Conservation (phyloP, 768 basidiomycete species). For the Naganishia kalamii region DNA sequence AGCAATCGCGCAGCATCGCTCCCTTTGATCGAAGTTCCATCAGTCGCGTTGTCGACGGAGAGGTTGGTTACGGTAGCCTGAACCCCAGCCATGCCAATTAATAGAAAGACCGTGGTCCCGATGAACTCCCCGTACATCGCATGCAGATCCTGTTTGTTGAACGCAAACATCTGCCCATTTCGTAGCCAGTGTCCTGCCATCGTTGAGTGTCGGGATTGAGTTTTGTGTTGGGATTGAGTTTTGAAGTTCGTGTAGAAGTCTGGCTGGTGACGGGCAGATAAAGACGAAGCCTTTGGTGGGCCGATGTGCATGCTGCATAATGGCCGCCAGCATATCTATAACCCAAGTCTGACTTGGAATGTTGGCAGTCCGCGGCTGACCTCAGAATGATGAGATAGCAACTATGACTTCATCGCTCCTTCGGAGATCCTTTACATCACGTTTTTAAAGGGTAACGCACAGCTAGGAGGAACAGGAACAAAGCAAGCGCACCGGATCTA, state of each 20-base stretch:
- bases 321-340: neutral
- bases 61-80: constrained; percentile 34
- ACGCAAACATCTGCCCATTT: neutral
- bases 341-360: neutral
- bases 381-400: neutral
- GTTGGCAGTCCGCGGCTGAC: neutral
- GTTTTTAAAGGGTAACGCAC: no score
- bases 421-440: no score
- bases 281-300: neutral
- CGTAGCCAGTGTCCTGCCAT: constrained; percentile 10
- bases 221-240: neutral
- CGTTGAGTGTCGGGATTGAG: neutral
- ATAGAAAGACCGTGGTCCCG: constrained; percentile 37
- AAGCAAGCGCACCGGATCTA: no score
- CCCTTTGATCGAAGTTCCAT: constrained; percentile 21
- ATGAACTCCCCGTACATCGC: constrained; percentile 40
- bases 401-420: constrained; percentile 12
- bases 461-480: no score
- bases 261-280: neutral
- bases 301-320: neutral
- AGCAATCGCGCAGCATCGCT: constrained; percentile 28
- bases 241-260: neutral
- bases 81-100: constrained; percentile 30
- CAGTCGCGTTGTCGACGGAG: constrained; percentile 1
- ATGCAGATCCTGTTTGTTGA: constrained; percentile 23